Base-by-base conservation (phyloP, 257 asterid species). In the Jacaranda copaia region DNA sequence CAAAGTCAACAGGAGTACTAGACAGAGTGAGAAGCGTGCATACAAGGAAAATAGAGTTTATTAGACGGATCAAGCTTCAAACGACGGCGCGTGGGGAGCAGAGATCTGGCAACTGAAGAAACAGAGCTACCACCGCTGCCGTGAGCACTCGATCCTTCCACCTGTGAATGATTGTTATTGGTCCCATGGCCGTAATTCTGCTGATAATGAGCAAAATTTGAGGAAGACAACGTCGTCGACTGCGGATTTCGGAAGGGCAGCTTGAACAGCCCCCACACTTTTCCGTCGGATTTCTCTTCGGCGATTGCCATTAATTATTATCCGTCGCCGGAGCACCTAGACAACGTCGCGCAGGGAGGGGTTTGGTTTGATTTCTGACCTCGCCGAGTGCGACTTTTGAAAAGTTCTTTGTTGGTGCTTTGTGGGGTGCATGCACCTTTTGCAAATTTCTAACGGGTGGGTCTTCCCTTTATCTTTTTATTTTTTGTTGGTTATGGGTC, bases 11-110 rank as follows among this genome's bases (percentile, higher is more conserved):
- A 38, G 32, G 55, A 48, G 58, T 7, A 40, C 18, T 5, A 12
- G 13, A 38, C 8, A 36, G 62, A 52, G 74, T 39, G 62, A 73
- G 71, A 82, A 15, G 70, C 11, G 74, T 5, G 38, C 87, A 57
- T 85, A 95, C 99, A 88, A 40, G 98, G 98, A 75, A 95, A 95
- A 77, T 85, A 93, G 62, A 95, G 97, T 89, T 89, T 91, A 74
- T 81, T 86, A 3, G 99, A 82, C 19, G 98, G 99, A 87, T 95
- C 98, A 68, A 94, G 99, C 84, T 92, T 94, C 94, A 95, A 80
- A 77, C 97, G 99, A 25, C 96, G 98, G 45, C 97, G 92, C 64
- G 88, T 77, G 71, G 91, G 98, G 63, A 95, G 89, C 62, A 95
- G 66, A 87, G 98, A 95, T 90, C 98, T 90, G 76, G 97, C 96